Evolutionary conservation across 2,329 filamentous ascomycete species (phyloP), one percentile per base, ranked within the genome.

Genomic region (Cadophora gregata): DNA sequence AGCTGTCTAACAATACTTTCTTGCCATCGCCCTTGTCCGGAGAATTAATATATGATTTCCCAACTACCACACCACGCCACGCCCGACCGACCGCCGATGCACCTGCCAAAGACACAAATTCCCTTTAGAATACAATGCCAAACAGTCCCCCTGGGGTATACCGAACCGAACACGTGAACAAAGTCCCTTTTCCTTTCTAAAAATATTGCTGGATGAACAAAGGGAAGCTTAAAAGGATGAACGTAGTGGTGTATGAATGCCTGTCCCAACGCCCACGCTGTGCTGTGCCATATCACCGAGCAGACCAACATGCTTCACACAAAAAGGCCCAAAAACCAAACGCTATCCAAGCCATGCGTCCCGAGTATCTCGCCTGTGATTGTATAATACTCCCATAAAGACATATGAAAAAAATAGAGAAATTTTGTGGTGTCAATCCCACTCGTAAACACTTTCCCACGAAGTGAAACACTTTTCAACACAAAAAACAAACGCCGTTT

Each of bases 211-310:
- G 50, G 19, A 36, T 53, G 45, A 65, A 67, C 36, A 55, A 59
- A 65, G 31, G 25, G 31, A 47, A 48, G 38, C 19, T 3, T 10
- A 27, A 64, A 50, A 21, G 31, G n/a, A 59, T 59, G 50, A 62
- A 62, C 27, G 51, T 19, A 36, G 21, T 25, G 33, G 63, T 38
- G n/a, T 64, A 50, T 59, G 21, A 25, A 65, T 69, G 65, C 56
- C 59, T 59, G 56, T 59, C 48, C 65, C 67, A 72, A 72, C 70
- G 68, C 70, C 70, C 25, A 62, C 66, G 69, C 67, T 69, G 68
- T 72, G 69, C 64, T 66, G 62, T 67, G 48, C 48, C 58, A 48
- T 60, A 33, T 56, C 56, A n/a, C 62, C 56, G 48, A 65, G 36
- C 65, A 59, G 42, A 48, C 27, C 21, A n/a, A 51, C 58, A 45